phyloP scores from a whole-genome alignment of 192 early-diverging fungal species.

The Chytriomyces hyalinus region DNA sequence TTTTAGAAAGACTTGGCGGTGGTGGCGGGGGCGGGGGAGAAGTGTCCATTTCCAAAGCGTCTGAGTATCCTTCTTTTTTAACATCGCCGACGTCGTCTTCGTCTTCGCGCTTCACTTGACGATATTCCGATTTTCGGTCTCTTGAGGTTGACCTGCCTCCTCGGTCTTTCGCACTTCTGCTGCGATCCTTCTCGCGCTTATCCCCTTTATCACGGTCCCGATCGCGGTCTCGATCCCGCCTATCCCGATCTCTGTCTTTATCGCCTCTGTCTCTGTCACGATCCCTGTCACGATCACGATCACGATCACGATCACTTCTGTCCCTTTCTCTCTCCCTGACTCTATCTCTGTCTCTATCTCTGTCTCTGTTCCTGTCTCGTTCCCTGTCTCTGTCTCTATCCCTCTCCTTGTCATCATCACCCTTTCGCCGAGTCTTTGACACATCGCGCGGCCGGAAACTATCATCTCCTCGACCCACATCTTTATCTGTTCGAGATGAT shows the following conservation, averaged over 20 bases:
- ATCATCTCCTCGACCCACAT: background rate
- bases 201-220: background rate
- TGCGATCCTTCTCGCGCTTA: constrained; percentile 3
- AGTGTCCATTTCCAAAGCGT: background rate
- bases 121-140: background rate
- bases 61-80: background rate
- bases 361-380: background rate
- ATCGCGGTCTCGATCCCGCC: constrained; percentile 15
- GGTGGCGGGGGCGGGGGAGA: constrained; percentile 10
- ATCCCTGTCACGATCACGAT: constrained; percentile 8
- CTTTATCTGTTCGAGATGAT: too few species aligned
- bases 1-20: background rate
- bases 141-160: background rate
- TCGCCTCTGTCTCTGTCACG: background rate
- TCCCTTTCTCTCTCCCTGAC: background rate
- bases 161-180: background rate
- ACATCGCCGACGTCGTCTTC: background rate
- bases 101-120: background rate
- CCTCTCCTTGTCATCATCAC: background rate
- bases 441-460: background rate
- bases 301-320: constrained; percentile 6
- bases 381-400: constrained; percentile 4
- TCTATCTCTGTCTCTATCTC: too few species aligned
- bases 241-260: background rate
- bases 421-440: background rate